phyloP scores from a whole-genome alignment of 179 eudicot species.

The Drosera spatulata region DNA sequence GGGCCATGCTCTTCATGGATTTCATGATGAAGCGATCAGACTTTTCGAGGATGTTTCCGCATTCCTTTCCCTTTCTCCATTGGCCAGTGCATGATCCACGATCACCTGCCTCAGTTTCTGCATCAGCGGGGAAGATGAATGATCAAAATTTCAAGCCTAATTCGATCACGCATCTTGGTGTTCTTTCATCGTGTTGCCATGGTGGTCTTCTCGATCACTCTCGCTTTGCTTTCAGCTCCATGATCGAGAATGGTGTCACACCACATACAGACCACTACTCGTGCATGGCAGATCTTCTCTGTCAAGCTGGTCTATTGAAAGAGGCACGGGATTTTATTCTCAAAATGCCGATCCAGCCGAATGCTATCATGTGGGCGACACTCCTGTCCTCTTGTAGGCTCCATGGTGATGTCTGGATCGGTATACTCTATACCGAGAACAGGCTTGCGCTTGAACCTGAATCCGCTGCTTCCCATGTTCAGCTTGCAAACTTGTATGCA shows the following conservation, averaged over 20 bases:
- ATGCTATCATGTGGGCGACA: conserved; percentile 58
- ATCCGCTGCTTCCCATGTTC: conserved; percentile 42
- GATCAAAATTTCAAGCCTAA: conserved; percentile 34
- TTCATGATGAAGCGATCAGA: conserved; percentile 33
- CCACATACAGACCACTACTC: conserved; percentile 52
- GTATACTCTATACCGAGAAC: conserved; percentile 46
- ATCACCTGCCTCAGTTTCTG: too few relatives aligned
- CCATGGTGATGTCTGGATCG: conserved; percentile 38
- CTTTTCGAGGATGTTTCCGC: conserved; percentile 42
- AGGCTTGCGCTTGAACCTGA: conserved; percentile 45
- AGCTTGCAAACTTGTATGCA: conserved; percentile 49
- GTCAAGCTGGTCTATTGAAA: conserved; percentile 45
- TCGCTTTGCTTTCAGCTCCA: conserved; percentile 27
- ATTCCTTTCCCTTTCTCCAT: too few relatives aligned
- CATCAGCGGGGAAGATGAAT: conserved; percentile 29
- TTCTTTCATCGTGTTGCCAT: conserved; percentile 61
- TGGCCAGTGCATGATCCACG: too few relatives aligned
- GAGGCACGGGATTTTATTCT: conserved; percentile 42
- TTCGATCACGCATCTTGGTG: conserved; percentile 40
- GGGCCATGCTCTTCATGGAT: conserved; percentile 54
- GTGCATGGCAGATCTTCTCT: conserved; percentile 57
- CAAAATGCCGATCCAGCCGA: conserved; percentile 50
- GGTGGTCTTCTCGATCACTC: conserved; percentile 53
- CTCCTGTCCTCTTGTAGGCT: conserved; percentile 46
- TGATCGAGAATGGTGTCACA: conserved; percentile 28